Evolutionary conservation across 345 rosid species (phyloP).

Genomic region (Salix purpurea): DNA sequence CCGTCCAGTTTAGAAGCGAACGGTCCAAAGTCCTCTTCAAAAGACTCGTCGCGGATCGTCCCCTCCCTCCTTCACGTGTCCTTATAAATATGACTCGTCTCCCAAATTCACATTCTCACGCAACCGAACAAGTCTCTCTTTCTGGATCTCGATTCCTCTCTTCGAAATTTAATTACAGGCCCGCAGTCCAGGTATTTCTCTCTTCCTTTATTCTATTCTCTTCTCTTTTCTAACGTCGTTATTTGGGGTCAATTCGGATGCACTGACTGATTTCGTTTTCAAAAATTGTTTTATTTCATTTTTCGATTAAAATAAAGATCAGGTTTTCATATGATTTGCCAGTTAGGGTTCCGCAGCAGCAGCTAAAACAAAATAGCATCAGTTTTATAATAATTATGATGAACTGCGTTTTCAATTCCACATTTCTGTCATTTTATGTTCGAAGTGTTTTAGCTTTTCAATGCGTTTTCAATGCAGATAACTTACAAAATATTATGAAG

Average conservation of each 20-base stretch:
- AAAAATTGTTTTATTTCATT: no score
- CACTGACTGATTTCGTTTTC: not conserved
- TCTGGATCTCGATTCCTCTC: not conserved
- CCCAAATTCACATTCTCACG: not conserved
- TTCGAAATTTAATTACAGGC: not conserved
- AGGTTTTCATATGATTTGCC: not conserved
- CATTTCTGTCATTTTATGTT: not conserved
- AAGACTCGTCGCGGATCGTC: conserved; percentile 1
- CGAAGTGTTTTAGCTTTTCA: not conserved
- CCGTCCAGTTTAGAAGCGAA: not conserved
- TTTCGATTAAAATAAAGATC: not conserved
- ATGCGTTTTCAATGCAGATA: not conserved
- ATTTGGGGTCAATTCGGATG: not conserved
- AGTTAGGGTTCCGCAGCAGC: no score
- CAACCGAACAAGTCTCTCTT: not conserved
- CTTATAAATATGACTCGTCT: not conserved
- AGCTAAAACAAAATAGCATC: not conserved
- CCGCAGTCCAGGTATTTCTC: not conserved
- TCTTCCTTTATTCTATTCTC: not conserved
- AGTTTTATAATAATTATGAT: not conserved
- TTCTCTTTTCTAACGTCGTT: not conserved
- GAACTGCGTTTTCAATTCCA: not conserved
- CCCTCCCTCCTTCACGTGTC: not conserved
- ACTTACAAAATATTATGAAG: not conserved
- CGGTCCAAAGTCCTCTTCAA: not conserved